Evolutionary conservation across 2,329 filamentous ascomycete species (phyloP).

Genomic region (Colletotrichum nymphaeae): DNA sequence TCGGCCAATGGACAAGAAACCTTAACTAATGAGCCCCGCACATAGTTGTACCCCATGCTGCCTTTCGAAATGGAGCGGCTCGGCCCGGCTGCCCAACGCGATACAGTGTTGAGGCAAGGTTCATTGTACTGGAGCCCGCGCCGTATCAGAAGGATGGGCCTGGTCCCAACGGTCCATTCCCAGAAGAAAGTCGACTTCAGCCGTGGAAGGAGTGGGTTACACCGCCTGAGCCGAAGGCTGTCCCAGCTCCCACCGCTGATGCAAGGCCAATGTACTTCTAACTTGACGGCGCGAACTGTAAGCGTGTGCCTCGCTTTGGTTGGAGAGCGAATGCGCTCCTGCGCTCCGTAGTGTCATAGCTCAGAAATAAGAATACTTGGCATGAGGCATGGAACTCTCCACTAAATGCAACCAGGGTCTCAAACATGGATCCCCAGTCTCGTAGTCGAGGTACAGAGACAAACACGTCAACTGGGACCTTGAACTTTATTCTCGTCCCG

Average conservation of each 20-base stretch:
- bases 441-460: no score
- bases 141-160: constrained; percentile 1
- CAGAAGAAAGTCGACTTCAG: not conserved
- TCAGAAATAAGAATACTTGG: no score
- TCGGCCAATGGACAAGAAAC: not conserved
- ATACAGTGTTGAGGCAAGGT: not conserved
- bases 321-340: no score
- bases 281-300: not conserved
- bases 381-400: no score
- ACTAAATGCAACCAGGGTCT: no score
- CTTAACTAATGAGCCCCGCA: not conserved
- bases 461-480: no score
- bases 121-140: constrained; percentile 4
- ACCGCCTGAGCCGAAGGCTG: not conserved
- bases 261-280: constrained; percentile 1
- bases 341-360: no score
- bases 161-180: not conserved
- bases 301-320: no score
- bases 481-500: no score
- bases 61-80: not conserved
- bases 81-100: not conserved
- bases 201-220: constrained; percentile 1
- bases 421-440: no score
- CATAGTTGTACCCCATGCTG: constrained; percentile 6
- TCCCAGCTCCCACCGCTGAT: not conserved